Evolutionary conservation across 371 early-diverging fungal species (phyloP), one percentile per base, ranked within the genome.

Genomic region (Mortierella sp.): DNA sequence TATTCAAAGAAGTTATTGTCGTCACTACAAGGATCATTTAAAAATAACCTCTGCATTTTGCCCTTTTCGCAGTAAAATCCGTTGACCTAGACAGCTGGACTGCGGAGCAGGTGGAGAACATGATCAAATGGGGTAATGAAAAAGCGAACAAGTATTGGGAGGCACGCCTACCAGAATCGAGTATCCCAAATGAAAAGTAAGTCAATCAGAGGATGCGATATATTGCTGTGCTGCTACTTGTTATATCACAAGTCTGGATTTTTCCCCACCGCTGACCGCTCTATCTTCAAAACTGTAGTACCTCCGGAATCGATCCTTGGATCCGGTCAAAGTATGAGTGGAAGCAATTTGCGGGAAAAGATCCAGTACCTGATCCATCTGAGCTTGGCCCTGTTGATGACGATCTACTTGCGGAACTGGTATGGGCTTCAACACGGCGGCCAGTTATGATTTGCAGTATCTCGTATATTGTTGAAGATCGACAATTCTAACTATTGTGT

Each of bases 21-120:
- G 3, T 16, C 28, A 8, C 24, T 55, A 26, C 28, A 26, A 14
- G 0, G 24, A 28, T 55, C 55, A 55, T 55, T 3, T 16, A 16
- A 55, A n/a, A n/a, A 10, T 37, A 26, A 11, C 26, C 39, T n/a
- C 1, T 30, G 24, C 10, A 28, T 28, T 30, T 55, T 20, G 18
- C 20, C n/a, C 6, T 37, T 20, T 22, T 62, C 18, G 16, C 79
- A 92, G 95, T 96, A 30, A 94, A 95, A 79, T 94, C 93, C 11
- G 92, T 94, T 22, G 95, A 95, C 75, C 83, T 96, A 78, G 96
- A 96, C 80, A 89, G 92, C 26, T 96, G 96, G 95, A 92, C 94
- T 12, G 88, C 89, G 16, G 94, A 94, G 45, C 96, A 96, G 79
- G 89, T 95, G 35, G 92, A 93, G 78, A 93, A 88, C 74, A 94